Evolutionary conservation across 768 basidiomycete species (phyloP), one percentile per base, ranked within the genome.

Genomic region (Hygrophorus russula): DNA sequence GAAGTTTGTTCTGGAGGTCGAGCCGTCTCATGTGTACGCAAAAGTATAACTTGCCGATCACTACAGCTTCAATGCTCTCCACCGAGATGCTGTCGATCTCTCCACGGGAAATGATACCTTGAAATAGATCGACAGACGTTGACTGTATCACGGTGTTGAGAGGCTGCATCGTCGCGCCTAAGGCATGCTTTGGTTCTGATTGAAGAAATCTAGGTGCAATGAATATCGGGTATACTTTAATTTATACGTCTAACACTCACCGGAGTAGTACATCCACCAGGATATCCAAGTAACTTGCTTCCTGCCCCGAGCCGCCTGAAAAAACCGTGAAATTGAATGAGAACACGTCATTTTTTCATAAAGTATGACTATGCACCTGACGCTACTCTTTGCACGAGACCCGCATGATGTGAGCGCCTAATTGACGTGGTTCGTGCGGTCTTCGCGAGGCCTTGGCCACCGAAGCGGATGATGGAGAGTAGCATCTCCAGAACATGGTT

Each of bases 1-100:
- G 73, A 39, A 94, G 73, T 57, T 92, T 94, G 69, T 88, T 92
- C 65, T 98, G 96, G 11, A 92, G 68, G 53, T 94, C 86, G 32
- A 91, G 73, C 29, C 80, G 71, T 31, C 62, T 65, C 15, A 67
- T 63, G 55, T 93, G 85, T 27, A 96, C 66, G 36, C 71, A 80
- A 38, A 74, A 67, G 58, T 77, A 91, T 1, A 94, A 70, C 58
- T 88, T 89, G 36, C 73, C 72, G 19, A 91, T 68, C 36, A 94
- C 68, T 5, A 71, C 70, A 4, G 76, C 71, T 56, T 93, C 84
- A 35, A 93, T 67, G 17, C 66, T 65, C 45, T 82, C 75, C 1
- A 89, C 66, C 0, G 71, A 56, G 13, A 71, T 52, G 8, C 61
- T 51, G 44, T 88, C 82, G 17, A 87, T 57, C 44, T 97, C 92